Base-by-base conservation (phyloP, 108 stramenopile genomes). In the Halocafeteria seosinensis region DNA sequence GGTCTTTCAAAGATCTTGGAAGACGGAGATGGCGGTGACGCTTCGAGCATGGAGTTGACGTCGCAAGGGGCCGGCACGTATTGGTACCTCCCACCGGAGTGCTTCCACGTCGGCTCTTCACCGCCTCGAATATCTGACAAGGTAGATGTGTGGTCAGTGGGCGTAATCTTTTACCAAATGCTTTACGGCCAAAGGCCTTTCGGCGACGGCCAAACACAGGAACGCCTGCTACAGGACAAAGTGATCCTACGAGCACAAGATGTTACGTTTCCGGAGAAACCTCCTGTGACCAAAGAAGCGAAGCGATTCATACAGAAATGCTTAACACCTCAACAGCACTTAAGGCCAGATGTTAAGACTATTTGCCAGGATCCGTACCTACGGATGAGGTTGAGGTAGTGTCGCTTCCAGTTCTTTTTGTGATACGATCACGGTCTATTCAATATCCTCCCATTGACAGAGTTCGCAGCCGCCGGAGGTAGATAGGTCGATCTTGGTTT, bases 11-110 rank as follows among this genome's bases (percentile, higher is more conserved):
- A 81, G 71, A 65, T 80, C 38, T 34, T 72, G 34, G 50, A 64
- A 13, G 57, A 2, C 2, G 5, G n/a, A 17, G 2, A 11, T 5
- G 53, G 8, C 8, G 61, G 38, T 6, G 78, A 72, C 34, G 28
- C 37, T 26, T 74, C 93, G 21, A 85, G 85, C 50, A 89, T 99
- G 88, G 97, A 99, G 69, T 84, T 99, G 3, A 99, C 97, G 31
- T 91, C 89, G 42, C 93, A 95, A 73, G 98, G 94, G 6, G 94
- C 94, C 4, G 98, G 98, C 4, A 99, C 98, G 11, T 99, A 99
- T 73, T 99, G 94, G 94, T 99, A 99, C 71, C 74, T 99, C 31
- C 98, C 98, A 13, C 98, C 98, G 9, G 98, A 99, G 71, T 96
- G 94, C 68, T 99, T 99, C 53, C 66, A 31, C 12, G 42, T 67